A percentile compares a stretch with the other conserved stretches of the same genome.
Evolutionary conservation across 2,329 filamentous ascomycete species (phyloP).

Genomic region (Fusarium sp.): DNA sequence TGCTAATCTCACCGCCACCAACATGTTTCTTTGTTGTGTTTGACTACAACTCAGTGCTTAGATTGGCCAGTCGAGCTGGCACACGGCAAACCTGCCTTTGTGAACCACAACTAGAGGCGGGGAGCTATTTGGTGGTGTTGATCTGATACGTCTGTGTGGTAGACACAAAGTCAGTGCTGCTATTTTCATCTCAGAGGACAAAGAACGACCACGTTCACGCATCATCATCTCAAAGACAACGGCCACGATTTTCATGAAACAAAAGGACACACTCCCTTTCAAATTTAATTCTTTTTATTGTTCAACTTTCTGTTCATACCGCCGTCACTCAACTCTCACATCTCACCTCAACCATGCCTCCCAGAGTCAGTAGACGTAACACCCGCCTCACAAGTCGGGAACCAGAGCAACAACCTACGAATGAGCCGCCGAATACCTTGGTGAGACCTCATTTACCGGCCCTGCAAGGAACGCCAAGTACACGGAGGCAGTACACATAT

Average conservation of each 20-base stretch:
- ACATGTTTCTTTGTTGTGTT: constrained; percentile 42
- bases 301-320: constrained; percentile 1
- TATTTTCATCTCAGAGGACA: constrained; percentile 35
- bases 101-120: not conserved
- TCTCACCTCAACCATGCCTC: constrained; percentile 34
- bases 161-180: constrained; percentile 17
- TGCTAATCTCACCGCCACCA: constrained; percentile 31
- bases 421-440: constrained; percentile 13
- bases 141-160: constrained; percentile 6
- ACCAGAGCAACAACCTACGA: constrained; percentile 18
- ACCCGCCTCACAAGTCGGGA: constrained; percentile 32
- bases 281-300: not conserved
- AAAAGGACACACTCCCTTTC: constrained; percentile 21
- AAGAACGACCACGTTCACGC: constrained; percentile 7
- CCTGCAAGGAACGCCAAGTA: constrained; percentile 47
- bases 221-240: constrained; percentile 1
- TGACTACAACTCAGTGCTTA: constrained; percentile 23
- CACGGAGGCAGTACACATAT: constrained; percentile 51
- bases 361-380: constrained; percentile 31
- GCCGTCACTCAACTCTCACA: not conserved
- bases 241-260: constrained; percentile 29
- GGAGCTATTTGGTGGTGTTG: constrained; percentile 1
- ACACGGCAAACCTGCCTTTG: constrained; percentile 15
- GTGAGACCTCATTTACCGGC: constrained; percentile 35
- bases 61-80: constrained; percentile 31